Base-by-base conservation (phyloP, 2,329 filamentous ascomycete genomes). In the Capronia coronata region DNA sequence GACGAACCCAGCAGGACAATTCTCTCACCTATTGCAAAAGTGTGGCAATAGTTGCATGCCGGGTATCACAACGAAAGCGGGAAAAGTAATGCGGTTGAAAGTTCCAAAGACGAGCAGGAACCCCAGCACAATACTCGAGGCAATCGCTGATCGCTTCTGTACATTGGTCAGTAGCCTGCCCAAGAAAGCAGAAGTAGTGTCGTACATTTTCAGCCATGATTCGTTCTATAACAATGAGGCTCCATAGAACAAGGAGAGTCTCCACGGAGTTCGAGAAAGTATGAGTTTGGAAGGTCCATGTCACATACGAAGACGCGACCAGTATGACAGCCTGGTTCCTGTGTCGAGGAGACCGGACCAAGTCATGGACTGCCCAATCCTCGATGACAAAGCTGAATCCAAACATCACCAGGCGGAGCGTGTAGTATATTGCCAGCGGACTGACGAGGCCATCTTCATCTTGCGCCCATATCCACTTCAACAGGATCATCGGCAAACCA, bases 191-290 rank as follows among this genome's bases (percentile, higher is more conserved):
- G 18, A n/a, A 8, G 10, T 45, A 19, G 40, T 14, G 8, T 67
- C 78, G 39, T 74, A 93, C 88, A 71, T 84, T 86, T 62, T 84
- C 81, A 58, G 84, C 82, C 39, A 85, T 75, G 59, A 97, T 93
- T 65, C 91, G 83, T 67, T 87, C 82, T 54, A 96, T 90, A 66
- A 98, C 71, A 41, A 97, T 90, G 67, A 98, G 71, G 63, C 86
- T 90, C 93, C 93, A 98, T 46, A 87, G 80, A 44, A 98, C 89
- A 43, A 91, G 78, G 60, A 98, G 74, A 2, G 93, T 97, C 72
- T 98, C 93, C 59, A 97, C 79, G 54, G 91, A 94, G 70, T 98
- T 98, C 56, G 91, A 97, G 68, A 98, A 97, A 10, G 93, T 97
- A 69, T 98, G 93, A 14, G 88, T 93, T 70, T 98, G 93, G 71